A percentile compares a stretch with the other conserved stretches of the same genome.
Evolutionary conservation across 768 basidiomycete species (phyloP).

Genomic region (Panus rudis): DNA sequence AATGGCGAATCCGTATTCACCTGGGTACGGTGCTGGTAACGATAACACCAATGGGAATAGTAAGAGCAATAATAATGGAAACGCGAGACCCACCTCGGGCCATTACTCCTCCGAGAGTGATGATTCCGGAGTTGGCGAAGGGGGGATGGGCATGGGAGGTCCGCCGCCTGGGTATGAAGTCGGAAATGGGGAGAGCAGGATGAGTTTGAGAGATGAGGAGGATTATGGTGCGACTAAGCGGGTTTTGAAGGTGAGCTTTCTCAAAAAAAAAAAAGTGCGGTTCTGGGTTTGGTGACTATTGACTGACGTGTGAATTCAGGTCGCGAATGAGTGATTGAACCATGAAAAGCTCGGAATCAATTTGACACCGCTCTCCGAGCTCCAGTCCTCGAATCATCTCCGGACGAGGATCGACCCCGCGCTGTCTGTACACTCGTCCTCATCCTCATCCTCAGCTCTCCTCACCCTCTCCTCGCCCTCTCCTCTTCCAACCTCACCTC

Average conservation of each 20-base stretch:
- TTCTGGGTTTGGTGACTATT: background rate
- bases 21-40: background rate
- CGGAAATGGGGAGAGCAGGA: conserved; percentile 18
- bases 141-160: conserved; percentile 3
- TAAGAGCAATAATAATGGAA: background rate
- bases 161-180: conserved; percentile 5
- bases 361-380: background rate
- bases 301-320: background rate
- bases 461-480: background rate
- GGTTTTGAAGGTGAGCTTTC: conserved; percentile 23
- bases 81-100: background rate
- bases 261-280: too few species aligned
- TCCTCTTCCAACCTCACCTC: background rate
- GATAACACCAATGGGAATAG: background rate
- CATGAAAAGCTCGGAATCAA: background rate
- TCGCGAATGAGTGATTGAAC: background rate
- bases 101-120: conserved; percentile 11
- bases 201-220: conserved; percentile 26
- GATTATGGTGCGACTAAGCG: conserved; percentile 25
- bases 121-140: conserved; percentile 8
- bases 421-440: background rate
- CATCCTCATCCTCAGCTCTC: background rate
- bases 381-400: background rate
- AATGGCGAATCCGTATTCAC: conserved; percentile 14
- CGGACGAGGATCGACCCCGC: too few species aligned